These are phyloP conservation scores for Laguncularia racemosa DNA, from an alignment of 345 rosid genomes.

Conservation along the genomic window DNA sequence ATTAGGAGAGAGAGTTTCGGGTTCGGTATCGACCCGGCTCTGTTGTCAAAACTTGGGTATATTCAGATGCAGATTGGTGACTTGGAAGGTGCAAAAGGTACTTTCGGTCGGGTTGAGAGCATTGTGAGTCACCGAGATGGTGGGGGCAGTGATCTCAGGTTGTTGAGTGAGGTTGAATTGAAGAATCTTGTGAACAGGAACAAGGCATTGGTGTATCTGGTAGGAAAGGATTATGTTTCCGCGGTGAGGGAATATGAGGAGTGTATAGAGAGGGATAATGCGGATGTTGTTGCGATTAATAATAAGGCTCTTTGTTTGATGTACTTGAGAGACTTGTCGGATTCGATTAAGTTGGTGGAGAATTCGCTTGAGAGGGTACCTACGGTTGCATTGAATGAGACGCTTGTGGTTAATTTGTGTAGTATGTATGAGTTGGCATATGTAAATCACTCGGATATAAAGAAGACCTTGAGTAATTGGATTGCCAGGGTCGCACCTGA, in stretches of 20 bases:
- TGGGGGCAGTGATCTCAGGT: constrained; percentile 4
- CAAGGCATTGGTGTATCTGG: constrained; percentile 75
- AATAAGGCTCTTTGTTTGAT: constrained; percentile 89
- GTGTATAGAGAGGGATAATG: constrained; percentile 80
- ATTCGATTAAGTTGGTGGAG: constrained; percentile 87
- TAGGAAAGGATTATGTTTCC: constrained; percentile 83
- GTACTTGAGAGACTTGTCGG: constrained; percentile 83
- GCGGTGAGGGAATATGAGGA: constrained; percentile 86
- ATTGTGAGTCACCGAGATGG: constrained; percentile 30
- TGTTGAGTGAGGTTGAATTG: constrained; percentile 36
- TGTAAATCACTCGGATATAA: constrained; percentile 77
- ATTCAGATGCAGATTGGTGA: constrained; percentile 94
- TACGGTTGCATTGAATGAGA: constrained; percentile 74
- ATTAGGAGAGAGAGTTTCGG: constrained; percentile 13
- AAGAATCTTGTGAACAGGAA: constrained; percentile 79
- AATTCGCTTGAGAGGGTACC: constrained; percentile 83
- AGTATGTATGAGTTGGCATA: constrained; percentile 99
- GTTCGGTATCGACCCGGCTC: constrained; percentile 39
- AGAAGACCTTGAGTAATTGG: constrained; percentile 82
- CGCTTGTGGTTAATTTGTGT: constrained; percentile 81
- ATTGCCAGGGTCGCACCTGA: constrained; percentile 85
- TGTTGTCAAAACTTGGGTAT: constrained; percentile 74
- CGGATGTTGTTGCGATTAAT: constrained; percentile 68
- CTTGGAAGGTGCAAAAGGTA: constrained; percentile 57
- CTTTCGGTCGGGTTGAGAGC: constrained; percentile 50